Conservation (phyloP, 768 basidiomycete species). For the Omphalotus guepiniiformis region DNA sequence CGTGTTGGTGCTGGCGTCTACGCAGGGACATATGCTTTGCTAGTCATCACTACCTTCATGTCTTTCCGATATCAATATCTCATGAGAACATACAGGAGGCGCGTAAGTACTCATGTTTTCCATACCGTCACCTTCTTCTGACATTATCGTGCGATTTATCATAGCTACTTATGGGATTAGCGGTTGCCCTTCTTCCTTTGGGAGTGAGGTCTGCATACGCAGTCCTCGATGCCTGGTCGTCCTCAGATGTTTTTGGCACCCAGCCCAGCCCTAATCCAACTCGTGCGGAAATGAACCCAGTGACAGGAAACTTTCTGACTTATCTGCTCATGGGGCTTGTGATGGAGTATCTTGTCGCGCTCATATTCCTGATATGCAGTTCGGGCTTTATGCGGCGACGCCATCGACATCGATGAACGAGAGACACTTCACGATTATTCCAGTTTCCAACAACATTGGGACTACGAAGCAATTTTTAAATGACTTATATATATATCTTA, state of each 20-base stretch:
- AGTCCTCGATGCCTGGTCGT: slow-evolving; percentile 55
- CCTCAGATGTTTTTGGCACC: slow-evolving; percentile 39
- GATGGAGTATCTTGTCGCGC: slow-evolving; percentile 52
- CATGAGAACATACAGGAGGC: slow-evolving; percentile 41
- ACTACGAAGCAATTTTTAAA: too few species aligned
- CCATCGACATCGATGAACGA: slow-evolving; percentile 10
- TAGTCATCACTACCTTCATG: slow-evolving; percentile 35
- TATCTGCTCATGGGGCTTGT: slow-evolving; percentile 56
- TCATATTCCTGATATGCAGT: slow-evolving; percentile 45
- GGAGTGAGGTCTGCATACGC: slow-evolving; percentile 54
- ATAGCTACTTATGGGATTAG: slow-evolving; percentile 55
- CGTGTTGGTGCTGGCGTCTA: slow-evolving; percentile 40
- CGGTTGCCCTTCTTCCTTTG: slow-evolving; percentile 55
- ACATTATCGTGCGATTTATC: slow-evolving; percentile 6
- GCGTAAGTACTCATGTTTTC: slow-evolving; percentile 26
- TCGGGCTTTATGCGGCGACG: slow-evolving; percentile 35
- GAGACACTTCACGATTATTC: too few species aligned
- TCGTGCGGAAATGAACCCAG: slow-evolving; percentile 52
- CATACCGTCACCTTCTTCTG: neutral
- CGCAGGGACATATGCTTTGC: slow-evolving; percentile 34
- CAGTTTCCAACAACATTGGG: too few species aligned
- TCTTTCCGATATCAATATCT: slow-evolving; percentile 44
- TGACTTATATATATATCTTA: too few species aligned
- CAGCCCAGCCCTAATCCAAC: slow-evolving; percentile 33
- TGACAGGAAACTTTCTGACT: slow-evolving; percentile 53